Evolutionary conservation across 352 stramenopile species (phyloP), one percentile per base, ranked within the genome.

Genomic region (Phytophthora pistaciae): DNA sequence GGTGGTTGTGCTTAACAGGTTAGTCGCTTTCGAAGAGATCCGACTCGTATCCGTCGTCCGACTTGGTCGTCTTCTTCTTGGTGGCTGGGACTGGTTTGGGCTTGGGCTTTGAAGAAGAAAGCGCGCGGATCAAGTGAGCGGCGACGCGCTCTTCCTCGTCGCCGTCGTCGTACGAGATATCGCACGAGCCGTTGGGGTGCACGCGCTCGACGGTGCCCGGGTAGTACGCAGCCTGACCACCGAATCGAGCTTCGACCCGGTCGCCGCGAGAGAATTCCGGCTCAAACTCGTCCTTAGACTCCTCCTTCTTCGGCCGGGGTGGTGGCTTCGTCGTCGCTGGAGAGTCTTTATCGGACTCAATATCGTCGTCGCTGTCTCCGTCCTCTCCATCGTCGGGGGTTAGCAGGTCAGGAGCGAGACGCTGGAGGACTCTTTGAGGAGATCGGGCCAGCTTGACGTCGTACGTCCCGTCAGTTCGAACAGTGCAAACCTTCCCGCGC

Each of bases 101-200:
- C 27, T 31, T 31, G 29, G 29, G 29, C 29, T 42, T 42, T 16
- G 36, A 16, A 18, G 36, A 10, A 11, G 11, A 18, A 6, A 72
- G 9, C 0, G 53, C 40, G 2, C 84, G 83, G 29, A 94, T 89
- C 0, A 92, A 61, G 5, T 71, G 60, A 48, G 72, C 33, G 14
- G 74, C 64, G 7, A 95, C 86, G 25, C 79, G 82, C 13, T 71
- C 69, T 64, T 95, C 87, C 18, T 87, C 66, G 57, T 95, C 85
- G 14, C 87, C 85, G 58, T 96, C 87, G 63, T 93, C 84, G 73
- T 94, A 96, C 9, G 67, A 60, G 40, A 96, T 76, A 70, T 94
- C 85, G 48, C 70, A 90, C 27, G 74, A 72, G 13, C 80, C 78
- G 27, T 94, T 83, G n/a, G 73, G 60, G 52, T 85, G 72, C 29